phyloP scores from a whole-genome alignment of 2,329 filamentous ascomycete species.

The Reticulascus tulasneorum region DNA sequence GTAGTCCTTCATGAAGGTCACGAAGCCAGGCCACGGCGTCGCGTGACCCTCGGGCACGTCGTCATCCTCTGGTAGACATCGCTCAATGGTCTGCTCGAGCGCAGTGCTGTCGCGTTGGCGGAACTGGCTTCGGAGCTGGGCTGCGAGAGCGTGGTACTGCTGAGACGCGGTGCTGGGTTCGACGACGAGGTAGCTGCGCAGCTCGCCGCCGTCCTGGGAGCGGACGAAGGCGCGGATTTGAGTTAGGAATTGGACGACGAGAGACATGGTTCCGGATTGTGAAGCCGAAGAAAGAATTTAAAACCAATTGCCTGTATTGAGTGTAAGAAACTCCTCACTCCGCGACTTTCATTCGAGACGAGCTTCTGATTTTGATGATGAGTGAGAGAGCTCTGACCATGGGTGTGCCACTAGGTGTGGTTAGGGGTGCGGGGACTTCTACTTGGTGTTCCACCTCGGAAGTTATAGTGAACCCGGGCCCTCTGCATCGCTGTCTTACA shows the following conservation, averaged over 20 bases:
- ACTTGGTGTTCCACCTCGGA: too few relatives aligned
- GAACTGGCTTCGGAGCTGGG: conserved; percentile 61
- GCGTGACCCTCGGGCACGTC: conserved; percentile 60
- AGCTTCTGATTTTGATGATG: too few relatives aligned
- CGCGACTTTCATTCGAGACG: too few relatives aligned
- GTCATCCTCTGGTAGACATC: conserved; percentile 60
- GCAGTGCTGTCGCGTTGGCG: conserved; percentile 38
- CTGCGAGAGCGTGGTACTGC: conserved; percentile 63
- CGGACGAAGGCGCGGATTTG: conserved; percentile 60
- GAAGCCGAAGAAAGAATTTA: neutral
- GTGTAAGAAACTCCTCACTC: too few relatives aligned
- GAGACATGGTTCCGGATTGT: conserved; percentile 44
- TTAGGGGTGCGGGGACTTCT: too few relatives aligned
- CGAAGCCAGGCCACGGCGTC: conserved; percentile 71
- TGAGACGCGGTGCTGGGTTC: conserved; percentile 67
- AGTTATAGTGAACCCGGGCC: too few relatives aligned
- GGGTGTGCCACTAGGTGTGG: too few relatives aligned
- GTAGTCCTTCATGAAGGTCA: conserved; percentile 77
- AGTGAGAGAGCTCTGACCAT: too few relatives aligned
- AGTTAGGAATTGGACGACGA: conserved; percentile 64
- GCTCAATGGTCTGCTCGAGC: conserved; percentile 61
- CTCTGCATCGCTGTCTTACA: too few relatives aligned
- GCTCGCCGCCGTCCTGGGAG: conserved; percentile 57
- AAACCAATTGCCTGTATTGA: neutral
- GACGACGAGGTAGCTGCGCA: conserved; percentile 69